phyloP scores from a whole-genome alignment of 495 filamentous ascomycete genomes.

The Margaritispora aquatica region DNA sequence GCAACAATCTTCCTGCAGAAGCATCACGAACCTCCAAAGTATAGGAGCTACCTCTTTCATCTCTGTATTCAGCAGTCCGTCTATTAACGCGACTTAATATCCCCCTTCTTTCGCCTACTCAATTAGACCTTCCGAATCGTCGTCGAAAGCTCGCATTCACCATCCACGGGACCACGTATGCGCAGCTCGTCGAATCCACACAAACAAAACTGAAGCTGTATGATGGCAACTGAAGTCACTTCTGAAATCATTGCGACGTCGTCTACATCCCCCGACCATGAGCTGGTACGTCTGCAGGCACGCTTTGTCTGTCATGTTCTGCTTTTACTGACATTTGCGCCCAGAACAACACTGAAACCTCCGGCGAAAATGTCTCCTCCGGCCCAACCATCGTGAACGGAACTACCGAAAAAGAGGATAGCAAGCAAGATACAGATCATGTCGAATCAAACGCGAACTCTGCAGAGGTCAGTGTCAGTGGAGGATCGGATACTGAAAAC shows the following conservation, averaged over 20 bases:
- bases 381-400: conserved; percentile 36
- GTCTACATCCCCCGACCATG: conserved; percentile 37
- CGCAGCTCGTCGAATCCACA: conserved; percentile 23
- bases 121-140: conserved; percentile 7
- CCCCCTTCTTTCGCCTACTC: background rate
- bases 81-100: conserved; percentile 16
- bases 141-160: conserved; percentile 15
- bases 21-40: conserved; percentile 4
- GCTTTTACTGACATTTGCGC: conserved; percentile 15
- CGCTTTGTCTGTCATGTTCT: background rate
- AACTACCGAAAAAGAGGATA: conserved; percentile 31
- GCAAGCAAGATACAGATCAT: conserved; percentile 43
- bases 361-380: conserved; percentile 37
- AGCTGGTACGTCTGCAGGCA: conserved; percentile 37
- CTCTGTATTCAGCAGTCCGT: conserved; percentile 7
- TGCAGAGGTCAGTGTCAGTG: conserved; percentile 51
- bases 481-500: conserved; percentile 65
- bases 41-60: conserved; percentile 16
- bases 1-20: background rate
- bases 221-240: conserved; percentile 54
- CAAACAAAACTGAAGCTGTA: conserved; percentile 32
- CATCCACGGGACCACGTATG: conserved; percentile 25
- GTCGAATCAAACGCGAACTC: conserved; percentile 45
- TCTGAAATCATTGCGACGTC: conserved; percentile 44
- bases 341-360: conserved; percentile 21